Base-by-base conservation (phyloP, 257 asterid genomes). In the Solanum arcanum region DNA sequence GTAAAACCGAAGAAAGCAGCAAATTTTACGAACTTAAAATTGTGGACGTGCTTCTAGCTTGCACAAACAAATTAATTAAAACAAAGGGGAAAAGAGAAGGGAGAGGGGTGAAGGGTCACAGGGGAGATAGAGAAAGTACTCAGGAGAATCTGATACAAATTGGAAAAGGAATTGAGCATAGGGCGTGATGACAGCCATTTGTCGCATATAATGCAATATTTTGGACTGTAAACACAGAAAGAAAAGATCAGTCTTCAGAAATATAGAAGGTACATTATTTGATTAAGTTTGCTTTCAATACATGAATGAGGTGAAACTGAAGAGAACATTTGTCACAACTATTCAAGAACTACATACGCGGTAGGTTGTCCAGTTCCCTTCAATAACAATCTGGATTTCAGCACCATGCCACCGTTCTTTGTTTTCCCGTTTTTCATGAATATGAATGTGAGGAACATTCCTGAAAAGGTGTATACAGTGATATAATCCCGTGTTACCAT, bases 111-210 rank as follows among this genome's bases (percentile, higher is more conserved):
- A 56, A 56, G 9, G 27, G 39, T 9, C 84, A 52, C 86, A 78
- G 86, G 77, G 89, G 89, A 88, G 92, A 83, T 49, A 85, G 86
- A 90, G 86, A 86, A 85, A 62, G 83, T 96, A 96, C 98, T 96
- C 98, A 27, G 98, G 94, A 56, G 96, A 80, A 88, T 94, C 98
- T 37, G 98, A 94, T 33, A 95, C 83, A 88, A 96, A 96, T 94
- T 93, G 93, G 93, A 96, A 96, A 85, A 92, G 93, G 90, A 96
- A 94, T 89, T 96, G 96, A 12, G 98, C 95, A 90, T 96, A 96
- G 56, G 98, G 98, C 60, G 98, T 96, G 89, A 96, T 96, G 90
- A 94, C 98, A 88, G 98, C 98, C 96, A 96, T 96, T 92, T 96
- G 98, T 68, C 98, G 98, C 98, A 94, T 96, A 89, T 96, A 96